Conservation (phyloP, 306 rosid species). For the Prunus salicina region DNA sequence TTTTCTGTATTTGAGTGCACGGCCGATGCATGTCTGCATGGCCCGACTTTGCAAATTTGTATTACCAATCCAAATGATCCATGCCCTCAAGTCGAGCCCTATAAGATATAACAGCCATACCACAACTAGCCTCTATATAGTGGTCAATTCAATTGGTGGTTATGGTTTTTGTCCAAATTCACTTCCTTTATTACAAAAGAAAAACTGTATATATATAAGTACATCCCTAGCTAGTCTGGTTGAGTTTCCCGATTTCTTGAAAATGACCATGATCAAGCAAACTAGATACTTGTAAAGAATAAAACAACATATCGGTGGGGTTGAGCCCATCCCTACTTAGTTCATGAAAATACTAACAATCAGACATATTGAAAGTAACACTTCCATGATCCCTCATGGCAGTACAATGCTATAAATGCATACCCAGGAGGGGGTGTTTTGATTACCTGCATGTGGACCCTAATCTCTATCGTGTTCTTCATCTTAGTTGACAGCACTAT, state of each 20-base stretch:
- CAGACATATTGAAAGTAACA: constrained; percentile 61
- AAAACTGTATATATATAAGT: too few relatives aligned
- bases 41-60: constrained; percentile 33
- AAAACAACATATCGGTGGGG: constrained; percentile 54
- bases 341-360: constrained; percentile 53
- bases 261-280: constrained; percentile 36
- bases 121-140: too few relatives aligned
- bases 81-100: constrained; percentile 37
- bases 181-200: too few relatives aligned
- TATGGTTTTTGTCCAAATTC: too few relatives aligned
- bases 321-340: constrained; percentile 51
- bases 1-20: constrained; percentile 36
- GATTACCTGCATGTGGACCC: constrained; percentile 44
- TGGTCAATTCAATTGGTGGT: too few relatives aligned
- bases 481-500: not conserved
- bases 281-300: constrained; percentile 39
- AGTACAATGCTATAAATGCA: constrained; percentile 34
- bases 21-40: constrained; percentile 44
- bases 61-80: constrained; percentile 10
- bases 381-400: constrained; percentile 51
- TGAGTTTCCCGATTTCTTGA: constrained; percentile 13
- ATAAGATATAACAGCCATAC: not conserved
- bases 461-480: constrained; percentile 34
- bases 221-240: too few relatives aligned
- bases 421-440: constrained; percentile 27